Base-by-base conservation (phyloP, 83 land plant species). In the Diphasiastrum complanatum region DNA sequence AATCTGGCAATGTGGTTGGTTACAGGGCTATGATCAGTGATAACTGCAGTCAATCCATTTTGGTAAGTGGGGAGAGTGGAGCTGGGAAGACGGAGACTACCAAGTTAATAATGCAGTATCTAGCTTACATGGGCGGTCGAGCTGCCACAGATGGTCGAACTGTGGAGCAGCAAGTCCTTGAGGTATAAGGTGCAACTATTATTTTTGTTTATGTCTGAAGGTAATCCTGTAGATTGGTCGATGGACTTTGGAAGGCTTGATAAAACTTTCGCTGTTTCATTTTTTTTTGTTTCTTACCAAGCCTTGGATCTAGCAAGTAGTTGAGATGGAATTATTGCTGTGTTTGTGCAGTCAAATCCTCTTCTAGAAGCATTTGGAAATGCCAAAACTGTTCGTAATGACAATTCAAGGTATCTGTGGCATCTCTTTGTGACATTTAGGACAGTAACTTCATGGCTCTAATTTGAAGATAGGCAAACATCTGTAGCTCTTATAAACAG, bases 301-400 rank as follows among this genome's bases (percentile, higher is more conserved):
- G n/a, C n/a, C n/a, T n/a, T n/a, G n/a, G n/a, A n/a, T n/a, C n/a
- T n/a, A n/a, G n/a, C n/a, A n/a, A n/a, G n/a, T n/a, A n/a, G n/a
- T n/a, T n/a, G n/a, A n/a, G n/a, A n/a, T n/a, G n/a, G n/a, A n/a
- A n/a, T n/a, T n/a, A n/a, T n/a, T n/a, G n/a, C n/a, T n/a, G n/a
- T n/a, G n/a, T n/a, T n/a, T n/a, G n/a, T 70, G 66, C 81, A 93
- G 96, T 93, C 96, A 20, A 93, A 92, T 67, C 96, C 96, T 29
- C 86, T 92, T 59, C 95, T 92, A 69, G 95, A 88, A 78, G 96
- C 96, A 22, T 92, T 92, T 79, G 98, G 98, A 49, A 92, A 92
- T 67, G 96, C 96, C 47, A 92, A 92, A 70, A 92, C 96, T 36
- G 87, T 80, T 43, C 71, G 91, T 47, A 88, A 92, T 68, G 91